phyloP scores from a whole-genome alignment of 148 eudicot genomes.

The Polygonum aviculare region DNA sequence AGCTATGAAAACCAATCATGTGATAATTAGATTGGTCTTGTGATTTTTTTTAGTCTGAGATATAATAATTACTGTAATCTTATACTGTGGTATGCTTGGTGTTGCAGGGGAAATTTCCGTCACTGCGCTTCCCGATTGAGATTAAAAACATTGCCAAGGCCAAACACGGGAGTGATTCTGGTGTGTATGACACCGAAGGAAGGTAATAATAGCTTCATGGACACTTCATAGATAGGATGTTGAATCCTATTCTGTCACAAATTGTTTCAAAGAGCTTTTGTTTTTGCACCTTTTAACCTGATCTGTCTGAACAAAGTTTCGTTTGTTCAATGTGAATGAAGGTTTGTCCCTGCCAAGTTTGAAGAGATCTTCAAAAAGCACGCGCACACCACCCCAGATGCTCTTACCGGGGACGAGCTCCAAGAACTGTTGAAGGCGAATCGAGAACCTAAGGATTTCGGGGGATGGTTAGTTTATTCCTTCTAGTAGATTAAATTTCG shows the following conservation, averaged over 20 bases:
- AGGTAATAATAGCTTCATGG: constrained; percentile 2
- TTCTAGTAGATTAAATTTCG: background rate
- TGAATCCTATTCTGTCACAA: background rate
- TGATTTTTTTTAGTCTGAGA: background rate
- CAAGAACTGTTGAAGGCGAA: constrained; percentile 43
- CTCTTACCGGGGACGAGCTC: constrained; percentile 49
- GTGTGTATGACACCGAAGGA: constrained; percentile 41
- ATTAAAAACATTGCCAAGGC: constrained; percentile 59
- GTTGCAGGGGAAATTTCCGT: constrained; percentile 54
- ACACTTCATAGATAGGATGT: background rate
- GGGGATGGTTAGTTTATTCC: constrained; percentile 39
- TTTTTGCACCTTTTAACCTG: background rate
- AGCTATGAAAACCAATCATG: background rate
- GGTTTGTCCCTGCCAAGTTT: constrained; percentile 63
- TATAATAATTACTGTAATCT: background rate
- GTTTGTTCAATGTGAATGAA: constrained; percentile 4
- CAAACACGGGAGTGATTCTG: constrained; percentile 86
- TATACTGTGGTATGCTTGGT: background rate
- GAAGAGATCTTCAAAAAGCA: constrained; percentile 63
- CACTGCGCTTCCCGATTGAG: constrained; percentile 61
- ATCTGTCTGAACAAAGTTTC: background rate
- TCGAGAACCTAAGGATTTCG: constrained; percentile 46
- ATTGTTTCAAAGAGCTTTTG: background rate
- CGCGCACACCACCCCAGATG: constrained; percentile 31
- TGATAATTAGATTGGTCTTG: no score